These are phyloP conservation scores for Zoysia japonica DNA, from an alignment of 176 grass and related monocot species.

Conservation along the genomic window DNA sequence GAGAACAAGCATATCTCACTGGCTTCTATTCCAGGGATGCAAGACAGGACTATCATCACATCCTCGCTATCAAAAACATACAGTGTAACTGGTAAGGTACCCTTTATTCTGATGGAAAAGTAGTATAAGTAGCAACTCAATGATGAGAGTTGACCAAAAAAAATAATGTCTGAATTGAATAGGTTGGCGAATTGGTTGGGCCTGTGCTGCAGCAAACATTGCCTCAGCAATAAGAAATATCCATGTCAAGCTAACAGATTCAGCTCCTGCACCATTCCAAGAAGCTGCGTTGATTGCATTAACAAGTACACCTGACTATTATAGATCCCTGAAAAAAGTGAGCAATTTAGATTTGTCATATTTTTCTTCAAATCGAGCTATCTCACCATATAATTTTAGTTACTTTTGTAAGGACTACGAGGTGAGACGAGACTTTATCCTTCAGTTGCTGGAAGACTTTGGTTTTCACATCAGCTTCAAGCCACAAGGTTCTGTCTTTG, in stretches of 20 bases:
- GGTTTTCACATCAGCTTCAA: slow-evolving; percentile 69
- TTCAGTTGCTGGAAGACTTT: slow-evolving; percentile 66
- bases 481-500: slow-evolving; percentile 82
- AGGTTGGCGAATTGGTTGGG: slow-evolving; percentile 98
- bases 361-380: background rate
- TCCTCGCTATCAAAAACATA: slow-evolving; percentile 57
- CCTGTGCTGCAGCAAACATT: slow-evolving; percentile 65
- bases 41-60: slow-evolving; percentile 58
- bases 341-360: slow-evolving; percentile 2
- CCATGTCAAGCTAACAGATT: slow-evolving; percentile 83
- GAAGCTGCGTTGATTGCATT: slow-evolving; percentile 79
- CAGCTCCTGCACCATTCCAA: slow-evolving; percentile 96
- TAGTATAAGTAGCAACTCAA: background rate
- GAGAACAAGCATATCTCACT: slow-evolving; percentile 61
- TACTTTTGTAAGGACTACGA: slow-evolving; percentile 64
- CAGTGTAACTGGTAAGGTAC: slow-evolving; percentile 73
- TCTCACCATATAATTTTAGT: background rate
- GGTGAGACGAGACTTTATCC: slow-evolving; percentile 63
- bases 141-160: background rate
- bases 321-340: slow-evolving; percentile 71
- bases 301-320: slow-evolving; percentile 56
- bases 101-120: background rate
- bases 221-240: slow-evolving; percentile 88
- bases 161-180: background rate
- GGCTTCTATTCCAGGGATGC: slow-evolving; percentile 61